A percentile compares a stretch with the other conserved stretches of the same genome.
These are phyloP conservation scores for Acacia crassicarpa DNA, from an alignment of 306 rosid genomes.

Conservation along the genomic window DNA sequence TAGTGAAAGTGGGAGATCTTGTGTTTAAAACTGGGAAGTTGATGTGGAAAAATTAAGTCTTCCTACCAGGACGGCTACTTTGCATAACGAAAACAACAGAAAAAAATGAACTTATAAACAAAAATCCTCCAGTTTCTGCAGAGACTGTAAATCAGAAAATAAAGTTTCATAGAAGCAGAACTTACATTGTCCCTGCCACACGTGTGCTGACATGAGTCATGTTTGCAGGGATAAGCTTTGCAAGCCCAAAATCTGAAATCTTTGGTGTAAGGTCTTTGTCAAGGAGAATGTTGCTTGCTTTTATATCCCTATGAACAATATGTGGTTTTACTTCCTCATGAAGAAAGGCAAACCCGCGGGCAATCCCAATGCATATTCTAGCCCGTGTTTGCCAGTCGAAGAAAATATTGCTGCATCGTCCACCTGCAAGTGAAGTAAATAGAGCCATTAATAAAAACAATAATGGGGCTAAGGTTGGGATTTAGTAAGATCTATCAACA, in stretches of 20 bases:
- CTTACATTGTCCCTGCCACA: slow-evolving; percentile 98
- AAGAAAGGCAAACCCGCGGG: slow-evolving; percentile 84
- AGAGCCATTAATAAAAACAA: slow-evolving; percentile 21
- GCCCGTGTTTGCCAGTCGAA: slow-evolving; percentile 69
- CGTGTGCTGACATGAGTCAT: slow-evolving; percentile 95
- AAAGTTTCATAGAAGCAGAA: not conserved
- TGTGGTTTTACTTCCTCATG: slow-evolving; percentile 87
- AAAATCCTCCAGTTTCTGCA: slow-evolving; percentile 2
- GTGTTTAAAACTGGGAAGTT: not conserved
- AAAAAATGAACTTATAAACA: not conserved
- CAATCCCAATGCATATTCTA: slow-evolving; percentile 68
- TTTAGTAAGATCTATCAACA: slow-evolving; percentile 3
- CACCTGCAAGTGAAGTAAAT: slow-evolving; percentile 53
- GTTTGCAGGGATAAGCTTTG: slow-evolving; percentile 84
- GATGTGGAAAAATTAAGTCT: not conserved
- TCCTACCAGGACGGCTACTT: not conserved
- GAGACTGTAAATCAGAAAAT: slow-evolving; percentile 19
- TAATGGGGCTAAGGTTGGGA: not conserved
- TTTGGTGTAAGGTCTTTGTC: slow-evolving; percentile 73
- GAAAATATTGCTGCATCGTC: slow-evolving; percentile 46
- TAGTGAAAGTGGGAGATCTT: not conserved
- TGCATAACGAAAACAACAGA: not conserved
- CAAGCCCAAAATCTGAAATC: slow-evolving; percentile 96
- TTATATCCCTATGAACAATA: slow-evolving; percentile 92
- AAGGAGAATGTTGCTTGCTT: slow-evolving; percentile 96